Conservation (phyloP, 2,329 filamentous ascomycete genomes). For the Botryotinia calthae region DNA sequence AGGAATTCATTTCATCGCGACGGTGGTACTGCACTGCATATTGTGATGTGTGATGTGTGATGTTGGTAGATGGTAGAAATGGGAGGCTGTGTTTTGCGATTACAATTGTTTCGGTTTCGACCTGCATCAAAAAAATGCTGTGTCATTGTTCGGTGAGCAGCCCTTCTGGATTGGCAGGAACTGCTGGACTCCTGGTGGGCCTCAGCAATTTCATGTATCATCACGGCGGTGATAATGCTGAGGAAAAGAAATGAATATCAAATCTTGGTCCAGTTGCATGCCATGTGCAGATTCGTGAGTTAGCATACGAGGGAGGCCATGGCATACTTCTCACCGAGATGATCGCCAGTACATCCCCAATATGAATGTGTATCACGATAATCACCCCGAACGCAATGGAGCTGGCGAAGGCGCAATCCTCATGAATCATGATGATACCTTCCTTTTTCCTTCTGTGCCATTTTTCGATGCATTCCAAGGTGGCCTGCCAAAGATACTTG, state of each 20-base stretch:
- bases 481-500: neutral
- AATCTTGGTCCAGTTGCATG: conserved; percentile 5
- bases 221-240: neutral
- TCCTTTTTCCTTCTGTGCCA: neutral
- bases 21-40: conserved; percentile 5
- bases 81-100: conserved; percentile 10
- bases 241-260: neutral
- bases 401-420: neutral
- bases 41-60: neutral
- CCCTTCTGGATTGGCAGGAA: neutral
- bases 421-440: conserved; percentile 12
- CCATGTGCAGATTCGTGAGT: conserved; percentile 12
- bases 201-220: neutral
- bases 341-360: conserved; percentile 13
- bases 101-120: neutral
- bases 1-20: neutral
- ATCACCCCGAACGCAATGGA: neutral
- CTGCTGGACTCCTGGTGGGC: neutral
- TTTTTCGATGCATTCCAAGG: neutral
- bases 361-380: conserved; percentile 4
- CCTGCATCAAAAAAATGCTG: neutral
- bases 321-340: conserved; percentile 17
- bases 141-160: conserved; percentile 14
- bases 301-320: conserved; percentile 7
- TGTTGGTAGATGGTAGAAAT: neutral